Base-by-base conservation (phyloP, 2,329 filamentous ascomycete species). In the Xylaria sp. region DNA sequence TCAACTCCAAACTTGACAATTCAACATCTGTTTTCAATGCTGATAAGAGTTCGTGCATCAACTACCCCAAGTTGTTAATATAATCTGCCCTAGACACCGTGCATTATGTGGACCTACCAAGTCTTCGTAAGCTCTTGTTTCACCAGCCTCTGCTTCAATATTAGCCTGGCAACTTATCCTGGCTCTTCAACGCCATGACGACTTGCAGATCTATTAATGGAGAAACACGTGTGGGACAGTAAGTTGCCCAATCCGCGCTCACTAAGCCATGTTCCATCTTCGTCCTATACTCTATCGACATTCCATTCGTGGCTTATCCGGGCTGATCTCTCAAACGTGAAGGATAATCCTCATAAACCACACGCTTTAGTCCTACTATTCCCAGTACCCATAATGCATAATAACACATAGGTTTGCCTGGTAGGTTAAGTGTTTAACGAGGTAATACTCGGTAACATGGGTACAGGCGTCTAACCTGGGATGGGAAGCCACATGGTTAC, bases 61-160 rank as follows among this genome's bases (percentile, higher is more conserved):
- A 30, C 8, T 52, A 15, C 25, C 10, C 25, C 28, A 7, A 8
- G 15, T 52, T 52, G 12, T 32, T 4, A 32, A 23, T 48, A 48
- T 12, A 18, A 25, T 48, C n/a, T 20, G 28, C 23, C 4, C 3
- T 30, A 28, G 25, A 7, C 25, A 30, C 7, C 8, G 48, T 15
- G 25, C 48, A 52, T 60, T 28, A 55, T 48, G 63, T 57, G 57
- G 57, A 48, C 41, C 48, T 23, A 28, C 25, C 48, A n/a, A 34
- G 34, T 48, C 23, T 55, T 67, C 60, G 60, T 60, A 48, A 67
- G 65, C 65, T 32, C 39, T 48, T 43, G 63, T 63, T 68, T 68
- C 65, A 67, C 43, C 60, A 41, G 60, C 55, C 56, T 63, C 39
- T 34, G 34, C 30, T 41, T 36, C 30, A n/a, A 34, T 28, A 52